A percentile compares a stretch with the other conserved stretches of the same genome.
These are phyloP conservation scores for Harrya chromipes DNA, from an alignment of 768 basidiomycete genomes.

Conservation along the genomic window DNA sequence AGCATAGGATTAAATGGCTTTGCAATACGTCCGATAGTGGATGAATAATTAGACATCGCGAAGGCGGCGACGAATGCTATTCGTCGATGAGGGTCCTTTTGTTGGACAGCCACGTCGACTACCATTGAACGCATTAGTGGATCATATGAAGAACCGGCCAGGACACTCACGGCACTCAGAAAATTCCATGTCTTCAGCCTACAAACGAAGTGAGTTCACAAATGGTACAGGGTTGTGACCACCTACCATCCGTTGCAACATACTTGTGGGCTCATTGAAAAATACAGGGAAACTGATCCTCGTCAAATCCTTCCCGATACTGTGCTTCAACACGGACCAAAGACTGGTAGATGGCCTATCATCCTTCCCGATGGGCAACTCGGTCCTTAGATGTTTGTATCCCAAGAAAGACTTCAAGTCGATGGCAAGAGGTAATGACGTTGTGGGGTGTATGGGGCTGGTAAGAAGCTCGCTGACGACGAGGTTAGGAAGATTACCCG, in stretches of 20 bases:
- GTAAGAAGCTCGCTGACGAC: constrained; percentile 64
- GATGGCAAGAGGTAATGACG: constrained; percentile 33
- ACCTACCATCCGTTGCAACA: constrained; percentile 90
- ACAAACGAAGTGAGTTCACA: constrained; percentile 1
- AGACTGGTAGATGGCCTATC: constrained; percentile 86
- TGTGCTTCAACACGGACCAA: constrained; percentile 93
- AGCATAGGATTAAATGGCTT: constrained; percentile 98
- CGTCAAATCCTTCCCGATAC: constrained; percentile 95
- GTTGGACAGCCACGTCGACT: constrained; percentile 84
- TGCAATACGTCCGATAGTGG: constrained; percentile 93
- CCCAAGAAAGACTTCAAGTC: constrained; percentile 55
- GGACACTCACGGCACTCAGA: constrained; percentile 73
- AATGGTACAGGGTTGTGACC: neutral
- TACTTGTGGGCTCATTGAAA: constrained; percentile 93
- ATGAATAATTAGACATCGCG: constrained; percentile 97
- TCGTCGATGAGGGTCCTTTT: constrained; percentile 73
- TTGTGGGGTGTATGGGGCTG: constrained; percentile 38
- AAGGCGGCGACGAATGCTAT: constrained; percentile 95
- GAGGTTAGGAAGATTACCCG: constrained; percentile 73
- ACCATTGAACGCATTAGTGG: constrained; percentile 4
- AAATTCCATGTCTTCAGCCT: constrained; percentile 97
- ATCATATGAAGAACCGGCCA: constrained; percentile 1
- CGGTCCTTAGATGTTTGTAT: constrained; percentile 60
- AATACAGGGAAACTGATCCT: constrained; percentile 94
- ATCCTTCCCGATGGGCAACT: constrained; percentile 63